Conservation (phyloP, 352 stramenopile species). For the Globisporangium cylindrosporum region DNA sequence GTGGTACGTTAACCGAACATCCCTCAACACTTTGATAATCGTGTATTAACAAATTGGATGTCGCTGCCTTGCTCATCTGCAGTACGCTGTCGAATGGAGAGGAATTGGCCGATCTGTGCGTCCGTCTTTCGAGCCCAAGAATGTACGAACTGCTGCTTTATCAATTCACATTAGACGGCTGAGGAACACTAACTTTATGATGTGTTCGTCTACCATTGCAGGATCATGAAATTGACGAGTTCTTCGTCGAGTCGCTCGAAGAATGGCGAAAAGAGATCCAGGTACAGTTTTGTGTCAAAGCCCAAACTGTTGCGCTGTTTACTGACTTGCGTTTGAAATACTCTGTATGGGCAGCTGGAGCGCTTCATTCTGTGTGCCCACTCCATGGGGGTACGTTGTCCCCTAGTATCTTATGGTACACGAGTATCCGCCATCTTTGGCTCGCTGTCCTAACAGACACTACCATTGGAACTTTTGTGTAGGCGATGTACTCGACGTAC, state of each 20-base stretch:
- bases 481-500: conserved; percentile 81
- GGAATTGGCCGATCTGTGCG: conserved; percentile 73
- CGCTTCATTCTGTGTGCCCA: conserved; percentile 73
- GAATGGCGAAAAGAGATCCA: conserved; percentile 61
- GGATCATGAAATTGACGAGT: conserved; percentile 74
- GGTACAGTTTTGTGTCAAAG: conserved; percentile 16
- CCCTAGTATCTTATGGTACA: no score
- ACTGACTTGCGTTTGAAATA: background rate
- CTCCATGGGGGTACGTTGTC: conserved; percentile 68
- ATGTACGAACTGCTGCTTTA: conserved; percentile 17
- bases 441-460: background rate
- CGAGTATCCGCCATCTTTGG: background rate
- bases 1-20: conserved; percentile 41
- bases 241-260: conserved; percentile 80
- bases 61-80: background rate
- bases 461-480: background rate
- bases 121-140: conserved; percentile 55
- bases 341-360: conserved; percentile 36
- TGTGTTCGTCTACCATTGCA: conserved; percentile 9
- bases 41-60: background rate
- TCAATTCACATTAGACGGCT: background rate
- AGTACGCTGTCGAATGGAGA: conserved; percentile 85
- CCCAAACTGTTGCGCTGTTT: background rate
- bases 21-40: background rate
- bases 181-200: background rate